Percentiles rank a stretch among this genome's conserved stretches.
Evolutionary conservation across 2,329 filamentous ascomycete species (phyloP).

Genomic region (Diaporthe helianthi): DNA sequence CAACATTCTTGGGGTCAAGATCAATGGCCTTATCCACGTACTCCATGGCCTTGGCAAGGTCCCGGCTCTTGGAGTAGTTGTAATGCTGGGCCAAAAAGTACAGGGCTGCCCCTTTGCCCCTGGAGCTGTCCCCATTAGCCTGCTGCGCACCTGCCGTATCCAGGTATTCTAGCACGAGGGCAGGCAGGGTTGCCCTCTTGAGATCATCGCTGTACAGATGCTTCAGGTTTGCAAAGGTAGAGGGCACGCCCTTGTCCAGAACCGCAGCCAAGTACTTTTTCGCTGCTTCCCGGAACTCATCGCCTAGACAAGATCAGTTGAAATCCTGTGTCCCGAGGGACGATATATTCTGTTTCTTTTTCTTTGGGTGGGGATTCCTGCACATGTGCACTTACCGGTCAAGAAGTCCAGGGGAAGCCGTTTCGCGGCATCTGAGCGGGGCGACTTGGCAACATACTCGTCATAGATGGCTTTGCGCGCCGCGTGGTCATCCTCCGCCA

Average conservation of each 20-base stretch:
- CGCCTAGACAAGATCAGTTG: conserved; percentile 55
- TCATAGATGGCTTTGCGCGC: conserved; percentile 75
- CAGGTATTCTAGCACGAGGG: conserved; percentile 80
- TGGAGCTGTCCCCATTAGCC: conserved; percentile 53
- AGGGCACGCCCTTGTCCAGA: conserved; percentile 92
- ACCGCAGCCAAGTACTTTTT: conserved; percentile 82
- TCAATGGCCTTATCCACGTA: conserved; percentile 86
- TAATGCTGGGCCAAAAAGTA: conserved; percentile 98
- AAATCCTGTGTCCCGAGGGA: neutral
- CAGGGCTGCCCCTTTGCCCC: conserved; percentile 79
- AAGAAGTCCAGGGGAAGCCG: conserved; percentile 91
- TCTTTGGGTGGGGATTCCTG: no score
- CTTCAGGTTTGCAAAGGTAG: conserved; percentile 96
- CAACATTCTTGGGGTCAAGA: conserved; percentile 79
- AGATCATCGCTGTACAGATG: conserved; percentile 80
- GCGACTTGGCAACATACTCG: conserved; percentile 80
- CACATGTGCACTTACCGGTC: conserved; percentile 60
- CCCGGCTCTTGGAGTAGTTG: conserved; percentile 87
- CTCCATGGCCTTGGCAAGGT: conserved; percentile 80
- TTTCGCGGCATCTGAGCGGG: conserved; percentile 83
- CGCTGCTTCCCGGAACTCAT: conserved; percentile 80
- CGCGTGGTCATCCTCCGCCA: conserved; percentile 64
- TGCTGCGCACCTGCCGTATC: conserved; percentile 55
- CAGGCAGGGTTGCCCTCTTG: conserved; percentile 80
- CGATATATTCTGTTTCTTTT: no score